phyloP scores from a whole-genome alignment of 2,329 filamentous ascomycete genomes.

The Pezicula rhizophila region DNA sequence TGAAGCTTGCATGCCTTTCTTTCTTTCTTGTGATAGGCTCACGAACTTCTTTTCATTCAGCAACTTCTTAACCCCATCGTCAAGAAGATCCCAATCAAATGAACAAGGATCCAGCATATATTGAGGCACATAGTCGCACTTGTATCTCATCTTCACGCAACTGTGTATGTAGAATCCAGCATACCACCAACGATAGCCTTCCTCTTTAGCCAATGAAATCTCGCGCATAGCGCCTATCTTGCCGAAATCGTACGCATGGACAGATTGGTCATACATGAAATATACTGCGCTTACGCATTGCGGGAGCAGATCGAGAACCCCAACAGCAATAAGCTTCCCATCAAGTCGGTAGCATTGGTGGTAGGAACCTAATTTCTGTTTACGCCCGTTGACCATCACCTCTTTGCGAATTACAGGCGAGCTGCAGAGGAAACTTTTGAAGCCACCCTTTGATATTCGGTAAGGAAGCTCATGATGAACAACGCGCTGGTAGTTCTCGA shows the following conservation, averaged over 20 bases:
- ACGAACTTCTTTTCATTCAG: constrained; percentile 23
- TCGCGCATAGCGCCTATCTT: constrained; percentile 72
- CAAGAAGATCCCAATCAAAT: constrained; percentile 54
- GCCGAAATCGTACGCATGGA: constrained; percentile 63
- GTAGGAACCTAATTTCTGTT: constrained; percentile 61
- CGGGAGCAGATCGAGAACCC: constrained; percentile 71
- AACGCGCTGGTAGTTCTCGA: constrained; percentile 66
- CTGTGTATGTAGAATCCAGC: constrained; percentile 76
- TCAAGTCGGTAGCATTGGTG: constrained; percentile 80
- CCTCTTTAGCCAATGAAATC: constrained; percentile 62
- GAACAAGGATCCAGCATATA: constrained; percentile 66
- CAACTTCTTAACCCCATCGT: constrained; percentile 46
- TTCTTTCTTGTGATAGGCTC: constrained; percentile 13
- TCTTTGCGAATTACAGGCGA: constrained; percentile 52
- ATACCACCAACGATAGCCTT: constrained; percentile 74
- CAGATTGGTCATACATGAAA: constrained; percentile 73
- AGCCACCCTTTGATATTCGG: constrained; percentile 55
- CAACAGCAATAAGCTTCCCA: constrained; percentile 67
- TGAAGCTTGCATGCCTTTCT: not conserved
- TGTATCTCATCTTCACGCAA: constrained; percentile 80
- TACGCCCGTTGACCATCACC: constrained; percentile 42
- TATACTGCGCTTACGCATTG: constrained; percentile 76
- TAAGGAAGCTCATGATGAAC: constrained; percentile 63
- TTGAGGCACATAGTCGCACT: constrained; percentile 71
- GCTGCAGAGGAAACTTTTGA: constrained; percentile 67